These are phyloP conservation scores for Aquanectria penicillioides DNA, from an alignment of 2,329 filamentous ascomycete genomes.

Conservation along the genomic window DNA sequence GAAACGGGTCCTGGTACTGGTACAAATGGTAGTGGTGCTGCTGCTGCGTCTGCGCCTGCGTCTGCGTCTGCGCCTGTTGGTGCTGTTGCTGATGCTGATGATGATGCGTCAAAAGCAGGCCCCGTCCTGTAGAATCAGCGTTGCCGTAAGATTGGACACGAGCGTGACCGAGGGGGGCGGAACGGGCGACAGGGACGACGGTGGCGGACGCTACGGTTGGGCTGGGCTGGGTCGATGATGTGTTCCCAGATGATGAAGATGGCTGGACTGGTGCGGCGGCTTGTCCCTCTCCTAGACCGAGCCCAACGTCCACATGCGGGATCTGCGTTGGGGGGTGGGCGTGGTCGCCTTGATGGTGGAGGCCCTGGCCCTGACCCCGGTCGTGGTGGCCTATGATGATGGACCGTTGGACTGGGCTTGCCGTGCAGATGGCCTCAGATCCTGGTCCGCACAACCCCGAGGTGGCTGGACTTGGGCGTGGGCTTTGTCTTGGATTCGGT, in stretches of 20 bases:
- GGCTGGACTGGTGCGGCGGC: constrained; percentile 15
- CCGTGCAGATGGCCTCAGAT: constrained; percentile 26
- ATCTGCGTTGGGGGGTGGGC: constrained; percentile 38
- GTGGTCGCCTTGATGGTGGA: constrained; percentile 37
- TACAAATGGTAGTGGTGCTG: neutral
- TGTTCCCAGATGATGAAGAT: constrained; percentile 9
- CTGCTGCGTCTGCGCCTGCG: constrained; percentile 1
- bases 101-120: no score
- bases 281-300: constrained; percentile 40
- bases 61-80: constrained; percentile 3
- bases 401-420: constrained; percentile 38
- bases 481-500: constrained; percentile 9
- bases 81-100: no score
- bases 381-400: constrained; percentile 36
- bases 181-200: constrained; percentile 1
- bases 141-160: constrained; percentile 19
- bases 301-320: constrained; percentile 38
- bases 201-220: constrained; percentile 13
- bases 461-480: constrained; percentile 36
- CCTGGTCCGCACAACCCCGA: constrained; percentile 32
- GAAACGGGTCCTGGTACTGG: constrained; percentile 11
- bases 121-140: no score
- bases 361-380: constrained; percentile 36
- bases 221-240: constrained; percentile 21
- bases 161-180: constrained; percentile 18